Percentiles rank a stretch among this genome's conserved stretches.
Conservation (phyloP, 192 early-diverging fungal genomes). For the Mortierella alpina region DNA sequence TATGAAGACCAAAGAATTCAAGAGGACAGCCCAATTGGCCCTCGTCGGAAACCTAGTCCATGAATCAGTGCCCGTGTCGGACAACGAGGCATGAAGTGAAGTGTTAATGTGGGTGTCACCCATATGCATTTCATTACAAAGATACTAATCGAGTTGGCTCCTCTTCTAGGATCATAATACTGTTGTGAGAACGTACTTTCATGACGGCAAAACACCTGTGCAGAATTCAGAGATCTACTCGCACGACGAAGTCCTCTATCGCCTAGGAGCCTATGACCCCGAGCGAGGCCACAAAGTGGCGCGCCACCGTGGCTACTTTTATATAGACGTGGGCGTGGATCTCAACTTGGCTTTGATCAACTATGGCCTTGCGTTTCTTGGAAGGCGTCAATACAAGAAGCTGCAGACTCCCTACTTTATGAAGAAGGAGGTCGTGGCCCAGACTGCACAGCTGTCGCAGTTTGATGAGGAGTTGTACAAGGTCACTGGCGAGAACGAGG, state of each 20-base stretch:
- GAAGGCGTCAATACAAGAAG: slow-evolving; percentile 85
- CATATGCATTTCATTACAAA: slow-evolving; percentile 4
- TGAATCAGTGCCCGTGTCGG: slow-evolving; percentile 85
- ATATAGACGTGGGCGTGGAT: slow-evolving; percentile 94
- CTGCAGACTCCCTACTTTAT: slow-evolving; percentile 99
- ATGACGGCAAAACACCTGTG: slow-evolving; percentile 66
- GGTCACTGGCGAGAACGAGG: slow-evolving; percentile 81
- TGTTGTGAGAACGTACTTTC: slow-evolving; percentile 69
- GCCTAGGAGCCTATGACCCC: slow-evolving; percentile 89
- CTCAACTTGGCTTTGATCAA: slow-evolving; percentile 96
- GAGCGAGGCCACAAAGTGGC: slow-evolving; percentile 92
- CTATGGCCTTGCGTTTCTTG: slow-evolving; percentile 95
- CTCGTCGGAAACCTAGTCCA: slow-evolving; percentile 96
- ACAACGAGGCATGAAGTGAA: slow-evolving; percentile 72
- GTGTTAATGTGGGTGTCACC: slow-evolving; percentile 2
- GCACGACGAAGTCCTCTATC: slow-evolving; percentile 95
- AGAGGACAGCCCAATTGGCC: slow-evolving; percentile 70
- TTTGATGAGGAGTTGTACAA: slow-evolving; percentile 99
- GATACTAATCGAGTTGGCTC: neutral
- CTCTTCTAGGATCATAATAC: slow-evolving; percentile 71
- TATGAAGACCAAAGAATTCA: slow-evolving; percentile 81
- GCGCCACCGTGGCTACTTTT: slow-evolving; percentile 98
- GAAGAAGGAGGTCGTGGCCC: slow-evolving; percentile 96
- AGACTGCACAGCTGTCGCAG: slow-evolving; percentile 97
- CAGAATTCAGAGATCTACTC: slow-evolving; percentile 73